Conservation (phyloP, 1,284 basidiomycete species). For the Porogramme epimiltina region DNA sequence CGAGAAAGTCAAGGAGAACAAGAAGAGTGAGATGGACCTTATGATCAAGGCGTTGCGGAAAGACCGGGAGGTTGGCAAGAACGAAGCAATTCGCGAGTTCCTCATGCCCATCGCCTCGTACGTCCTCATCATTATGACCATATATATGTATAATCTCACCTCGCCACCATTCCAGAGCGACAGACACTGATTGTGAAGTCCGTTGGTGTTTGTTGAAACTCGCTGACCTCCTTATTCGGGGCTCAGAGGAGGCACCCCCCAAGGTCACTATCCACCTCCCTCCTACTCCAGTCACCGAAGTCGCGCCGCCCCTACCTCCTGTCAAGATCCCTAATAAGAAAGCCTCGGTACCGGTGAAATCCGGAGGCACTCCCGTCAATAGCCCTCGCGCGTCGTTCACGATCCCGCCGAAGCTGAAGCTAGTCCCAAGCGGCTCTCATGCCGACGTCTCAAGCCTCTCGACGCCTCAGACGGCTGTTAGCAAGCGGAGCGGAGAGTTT, state of each 20-base stretch:
- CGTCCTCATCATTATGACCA: conserved; percentile 28
- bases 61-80: conserved; percentile 85
- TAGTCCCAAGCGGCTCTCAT: conserved; percentile 38
- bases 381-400: conserved; percentile 45
- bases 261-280: conserved; percentile 86
- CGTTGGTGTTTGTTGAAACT: conserved; percentile 92
- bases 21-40: conserved; percentile 79
- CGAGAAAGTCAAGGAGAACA: conserved; percentile 72
- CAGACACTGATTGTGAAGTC: conserved; percentile 82
- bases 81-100: conserved; percentile 77
- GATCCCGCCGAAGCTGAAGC: conserved; percentile 58
- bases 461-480: conserved; percentile 9
- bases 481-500: conserved; percentile 13
- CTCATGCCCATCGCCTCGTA: conserved; percentile 82
- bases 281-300: conserved; percentile 71
- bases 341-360: conserved; percentile 37
- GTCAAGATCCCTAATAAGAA: conserved; percentile 55
- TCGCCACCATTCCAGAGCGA: conserved; percentile 46
- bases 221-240: conserved; percentile 87
- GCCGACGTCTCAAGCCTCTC: conserved; percentile 27
- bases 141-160: conserved; percentile 3
- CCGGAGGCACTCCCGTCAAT: conserved; percentile 30
- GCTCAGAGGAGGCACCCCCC: conserved; percentile 81
- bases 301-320: conserved; percentile 50
- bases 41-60: conserved; percentile 83